Conservation (phyloP, 148 eudicot genomes). For the Fagopyrum homotropicum region DNA sequence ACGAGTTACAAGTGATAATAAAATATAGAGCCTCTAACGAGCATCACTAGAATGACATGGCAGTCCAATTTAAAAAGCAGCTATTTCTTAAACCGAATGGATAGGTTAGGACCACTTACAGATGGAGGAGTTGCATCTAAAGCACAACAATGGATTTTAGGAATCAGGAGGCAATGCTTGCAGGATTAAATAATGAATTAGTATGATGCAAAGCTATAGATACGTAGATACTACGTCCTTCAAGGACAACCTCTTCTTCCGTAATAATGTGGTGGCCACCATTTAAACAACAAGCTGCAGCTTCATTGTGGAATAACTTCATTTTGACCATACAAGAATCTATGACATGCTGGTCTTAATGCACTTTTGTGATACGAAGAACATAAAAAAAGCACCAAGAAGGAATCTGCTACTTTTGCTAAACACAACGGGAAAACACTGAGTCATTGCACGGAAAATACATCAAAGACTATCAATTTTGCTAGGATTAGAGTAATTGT, state of each 20-base stretch:
- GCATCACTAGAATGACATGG: not conserved
- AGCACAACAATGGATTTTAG: constrained; percentile 71
- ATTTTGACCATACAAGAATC: not conserved
- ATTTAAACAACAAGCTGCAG: not conserved
- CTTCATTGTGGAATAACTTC: not conserved
- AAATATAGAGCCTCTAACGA: not conserved
- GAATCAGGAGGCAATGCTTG: constrained; percentile 89
- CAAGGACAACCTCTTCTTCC: not conserved
- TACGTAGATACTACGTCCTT: constrained; percentile 1
- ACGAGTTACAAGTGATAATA: not conserved
- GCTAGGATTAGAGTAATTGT: not conserved
- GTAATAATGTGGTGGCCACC: not conserved
- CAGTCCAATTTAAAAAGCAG: not conserved
- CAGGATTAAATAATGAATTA: constrained; percentile 11
- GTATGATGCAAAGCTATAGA: not conserved
- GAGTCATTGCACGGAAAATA: not conserved
- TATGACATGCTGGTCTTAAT: not conserved
- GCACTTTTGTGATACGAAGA: not conserved
- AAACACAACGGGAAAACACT: not conserved
- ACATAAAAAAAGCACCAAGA: not conserved
- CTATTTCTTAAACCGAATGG: not conserved
- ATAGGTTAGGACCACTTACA: constrained; percentile 44
- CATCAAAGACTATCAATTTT: not conserved
- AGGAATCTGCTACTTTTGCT: not conserved
- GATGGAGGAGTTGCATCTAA: constrained; percentile 81